phyloP scores from a whole-genome alignment of 495 filamentous ascomycete species.

The Penicillium coffeae region DNA sequence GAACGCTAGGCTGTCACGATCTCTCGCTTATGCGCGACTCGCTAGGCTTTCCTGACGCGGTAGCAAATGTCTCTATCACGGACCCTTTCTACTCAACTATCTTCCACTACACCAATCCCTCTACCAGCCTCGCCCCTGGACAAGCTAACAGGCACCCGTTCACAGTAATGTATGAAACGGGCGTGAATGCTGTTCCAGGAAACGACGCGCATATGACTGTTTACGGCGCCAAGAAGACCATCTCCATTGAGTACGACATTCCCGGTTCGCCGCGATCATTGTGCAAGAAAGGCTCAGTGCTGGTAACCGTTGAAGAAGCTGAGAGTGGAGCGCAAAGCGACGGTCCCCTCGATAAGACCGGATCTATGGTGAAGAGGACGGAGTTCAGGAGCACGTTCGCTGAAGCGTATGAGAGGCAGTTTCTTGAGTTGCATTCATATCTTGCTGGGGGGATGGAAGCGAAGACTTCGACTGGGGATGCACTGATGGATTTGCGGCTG shows the following conservation, averaged over 20 bases:
- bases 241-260: constrained; percentile 48
- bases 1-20: constrained; percentile 52
- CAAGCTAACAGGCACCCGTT: constrained; percentile 30
- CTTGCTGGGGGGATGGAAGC: constrained; percentile 31
- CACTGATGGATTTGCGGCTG: constrained; percentile 41
- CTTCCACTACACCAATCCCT: constrained; percentile 36
- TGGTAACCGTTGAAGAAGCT: constrained; percentile 46
- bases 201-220: constrained; percentile 57
- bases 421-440: constrained; percentile 46
- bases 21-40: constrained; percentile 53
- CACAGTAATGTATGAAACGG: constrained; percentile 52
- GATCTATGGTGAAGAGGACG: constrained; percentile 19
- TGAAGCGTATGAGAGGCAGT: constrained; percentile 50
- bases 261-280: constrained; percentile 35
- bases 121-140: not conserved
- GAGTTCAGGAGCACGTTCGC: constrained; percentile 43
- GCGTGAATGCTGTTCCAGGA: constrained; percentile 48
- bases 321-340: constrained; percentile 11
- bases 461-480: constrained; percentile 51
- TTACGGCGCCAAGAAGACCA: constrained; percentile 46
- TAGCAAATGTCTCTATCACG: constrained; percentile 43
- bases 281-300: constrained; percentile 39
- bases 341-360: not conserved
- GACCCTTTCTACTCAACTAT: constrained; percentile 46
- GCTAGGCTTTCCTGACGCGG: constrained; percentile 42